Conservation (phyloP, 2,329 filamentous ascomycete genomes). For the Apiospora aurea region DNA sequence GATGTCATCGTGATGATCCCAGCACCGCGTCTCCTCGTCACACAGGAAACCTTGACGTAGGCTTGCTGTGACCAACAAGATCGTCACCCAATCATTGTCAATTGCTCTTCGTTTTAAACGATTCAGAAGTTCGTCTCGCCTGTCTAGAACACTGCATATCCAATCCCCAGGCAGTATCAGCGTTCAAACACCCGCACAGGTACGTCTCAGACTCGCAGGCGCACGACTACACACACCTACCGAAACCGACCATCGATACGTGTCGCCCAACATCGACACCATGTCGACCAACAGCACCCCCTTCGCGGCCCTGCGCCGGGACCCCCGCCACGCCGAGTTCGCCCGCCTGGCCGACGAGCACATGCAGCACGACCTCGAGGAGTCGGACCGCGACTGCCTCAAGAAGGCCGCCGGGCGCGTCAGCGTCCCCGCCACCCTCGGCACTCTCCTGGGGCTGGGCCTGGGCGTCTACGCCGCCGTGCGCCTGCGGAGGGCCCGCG, state of each 20-base stretch:
- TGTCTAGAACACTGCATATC: neutral
- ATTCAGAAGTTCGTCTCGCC: neutral
- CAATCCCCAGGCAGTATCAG: neutral
- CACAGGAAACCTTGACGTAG: slow-evolving; percentile 4
- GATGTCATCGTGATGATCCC: slow-evolving; percentile 17
- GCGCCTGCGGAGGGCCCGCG: slow-evolving; percentile 61
- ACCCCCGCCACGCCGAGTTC: slow-evolving; percentile 55
- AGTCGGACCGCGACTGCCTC: slow-evolving; percentile 65
- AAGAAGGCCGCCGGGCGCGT: slow-evolving; percentile 62
- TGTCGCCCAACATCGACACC: no score
- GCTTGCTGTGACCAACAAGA: neutral
- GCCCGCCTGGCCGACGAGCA: slow-evolving; percentile 63
- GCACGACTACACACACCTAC: neutral
- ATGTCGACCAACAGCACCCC: slow-evolving; percentile 26
- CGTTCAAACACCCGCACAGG: neutral
- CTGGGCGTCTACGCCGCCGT: slow-evolving; percentile 65
- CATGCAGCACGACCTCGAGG: slow-evolving; percentile 59
- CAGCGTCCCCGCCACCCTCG: slow-evolving; percentile 61
- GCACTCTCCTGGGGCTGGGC: slow-evolving; percentile 65
- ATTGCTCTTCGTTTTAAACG: neutral
- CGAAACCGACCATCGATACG: neutral
- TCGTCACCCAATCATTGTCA: neutral
- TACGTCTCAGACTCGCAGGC: neutral
- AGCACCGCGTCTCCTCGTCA: neutral
- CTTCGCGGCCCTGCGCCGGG: slow-evolving; percentile 44